Percentiles rank a stretch among this genome's conserved stretches.
Evolutionary conservation across 805 yeast species (phyloP).

Genomic region (Ogataea haglerorum): DNA sequence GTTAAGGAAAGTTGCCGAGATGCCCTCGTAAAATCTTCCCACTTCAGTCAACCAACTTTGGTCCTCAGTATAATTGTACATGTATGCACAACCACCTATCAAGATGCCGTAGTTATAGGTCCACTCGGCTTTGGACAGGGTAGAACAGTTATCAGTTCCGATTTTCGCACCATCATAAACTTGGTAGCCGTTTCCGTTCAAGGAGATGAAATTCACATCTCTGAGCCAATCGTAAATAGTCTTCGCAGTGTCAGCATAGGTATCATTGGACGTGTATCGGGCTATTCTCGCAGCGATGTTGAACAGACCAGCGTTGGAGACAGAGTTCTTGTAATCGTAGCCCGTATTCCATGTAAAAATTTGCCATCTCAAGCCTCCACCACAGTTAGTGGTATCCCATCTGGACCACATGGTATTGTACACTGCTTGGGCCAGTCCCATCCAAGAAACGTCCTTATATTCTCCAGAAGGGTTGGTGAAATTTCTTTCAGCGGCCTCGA

Average conservation of each 20-base stretch:
- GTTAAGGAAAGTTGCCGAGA: constrained; percentile 42
- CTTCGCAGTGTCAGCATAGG: constrained; percentile 73
- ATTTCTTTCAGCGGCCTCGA: constrained; percentile 81
- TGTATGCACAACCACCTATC: constrained; percentile 65
- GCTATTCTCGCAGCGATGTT: constrained; percentile 80
- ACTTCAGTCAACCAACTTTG: constrained; percentile 41
- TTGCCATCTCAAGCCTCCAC: constrained; percentile 91
- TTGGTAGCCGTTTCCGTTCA: constrained; percentile 31
- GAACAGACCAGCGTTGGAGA: constrained; percentile 81
- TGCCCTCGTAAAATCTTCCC: constrained; percentile 35
- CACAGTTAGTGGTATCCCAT: constrained; percentile 65
- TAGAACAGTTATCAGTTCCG: constrained; percentile 41
- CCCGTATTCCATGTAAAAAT: constrained; percentile 87
- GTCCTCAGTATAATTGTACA: constrained; percentile 58
- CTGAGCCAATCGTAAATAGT: constrained; percentile 67
- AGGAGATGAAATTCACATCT: constrained; percentile 21
- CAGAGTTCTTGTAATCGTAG: constrained; percentile 82
- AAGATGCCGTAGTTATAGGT: constrained; percentile 68
- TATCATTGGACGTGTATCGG: constrained; percentile 66
- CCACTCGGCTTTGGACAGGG: constrained; percentile 55
- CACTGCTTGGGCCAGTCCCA: constrained; percentile 76
- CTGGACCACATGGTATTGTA: constrained; percentile 78
- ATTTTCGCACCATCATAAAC: constrained; percentile 61
- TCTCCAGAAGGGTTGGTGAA: constrained; percentile 65
- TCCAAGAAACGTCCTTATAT: constrained; percentile 45